Percentiles rank a stretch among this genome's conserved stretches.
Evolutionary conservation across 305 asterid genomes (phyloP).

Genomic region (Solanum hybrid): DNA sequence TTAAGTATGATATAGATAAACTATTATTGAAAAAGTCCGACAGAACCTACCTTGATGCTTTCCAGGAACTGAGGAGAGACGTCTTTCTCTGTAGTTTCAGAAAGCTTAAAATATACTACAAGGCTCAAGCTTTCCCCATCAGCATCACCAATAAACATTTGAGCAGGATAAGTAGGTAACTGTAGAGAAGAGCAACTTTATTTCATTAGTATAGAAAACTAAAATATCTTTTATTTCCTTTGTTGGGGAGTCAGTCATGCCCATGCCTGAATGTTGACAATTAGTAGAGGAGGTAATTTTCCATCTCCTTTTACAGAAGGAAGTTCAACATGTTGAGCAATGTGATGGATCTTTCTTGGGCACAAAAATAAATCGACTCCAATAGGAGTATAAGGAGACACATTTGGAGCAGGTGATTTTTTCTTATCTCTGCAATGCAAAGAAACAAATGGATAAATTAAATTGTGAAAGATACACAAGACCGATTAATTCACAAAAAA

Average conservation of each 20-base stretch:
- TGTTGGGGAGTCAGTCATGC: conserved; percentile 8
- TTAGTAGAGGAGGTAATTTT: conserved; percentile 59
- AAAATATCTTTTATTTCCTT: not conserved
- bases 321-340: conserved; percentile 83
- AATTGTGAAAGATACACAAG: not conserved
- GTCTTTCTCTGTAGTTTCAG: conserved; percentile 60
- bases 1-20: not conserved
- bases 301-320: conserved; percentile 56
- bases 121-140: conserved; percentile 96
- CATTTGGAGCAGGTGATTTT: conserved; percentile 68
- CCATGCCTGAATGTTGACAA: conserved; percentile 84
- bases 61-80: conserved; percentile 72
- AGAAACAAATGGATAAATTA: not conserved
- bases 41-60: conserved; percentile 50
- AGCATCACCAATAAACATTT: conserved; percentile 86
- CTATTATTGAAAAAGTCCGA: not conserved
- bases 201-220: not conserved
- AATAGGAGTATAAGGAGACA: conserved; percentile 65
- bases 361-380: conserved; percentile 83
- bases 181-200: conserved; percentile 15
- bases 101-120: conserved; percentile 64
- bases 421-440: conserved; percentile 72
- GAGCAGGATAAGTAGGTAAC: conserved; percentile 91
- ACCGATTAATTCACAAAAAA: not conserved
- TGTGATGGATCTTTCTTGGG: conserved; percentile 69